phyloP scores from a whole-genome alignment of 768 basidiomycete genomes.

The Sarcomyxa edulis region DNA sequence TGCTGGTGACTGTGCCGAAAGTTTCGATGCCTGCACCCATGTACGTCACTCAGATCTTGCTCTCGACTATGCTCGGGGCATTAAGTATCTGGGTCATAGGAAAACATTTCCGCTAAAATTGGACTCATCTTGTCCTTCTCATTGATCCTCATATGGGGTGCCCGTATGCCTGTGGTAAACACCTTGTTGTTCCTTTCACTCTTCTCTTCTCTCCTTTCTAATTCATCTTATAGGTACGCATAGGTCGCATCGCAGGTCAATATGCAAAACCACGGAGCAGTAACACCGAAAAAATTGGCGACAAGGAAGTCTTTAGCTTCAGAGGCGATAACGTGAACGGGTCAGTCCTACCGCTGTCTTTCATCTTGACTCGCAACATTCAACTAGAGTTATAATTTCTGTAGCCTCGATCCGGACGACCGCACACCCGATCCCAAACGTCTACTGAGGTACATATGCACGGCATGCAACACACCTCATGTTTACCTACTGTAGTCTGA shows the following conservation, averaged over 20 bases:
- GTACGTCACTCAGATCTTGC: constrained; percentile 33
- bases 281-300: constrained; percentile 70
- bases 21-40: constrained; percentile 87
- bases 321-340: constrained; percentile 98
- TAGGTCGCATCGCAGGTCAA: constrained; percentile 93
- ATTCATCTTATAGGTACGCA: constrained; percentile 48
- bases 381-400: too few relatives aligned
- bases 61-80: constrained; percentile 11
- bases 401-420: constrained; percentile 65
- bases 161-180: constrained; percentile 86
- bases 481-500: background rate
- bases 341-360: constrained; percentile 30
- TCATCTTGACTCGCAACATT: constrained; percentile 9
- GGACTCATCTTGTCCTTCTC: constrained; percentile 93
- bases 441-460: constrained; percentile 56
- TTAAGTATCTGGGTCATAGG: too few relatives aligned
- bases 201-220: constrained; percentile 2
- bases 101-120: constrained; percentile 84
- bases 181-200: constrained; percentile 18
- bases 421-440: constrained; percentile 89
- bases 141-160: constrained; percentile 91
- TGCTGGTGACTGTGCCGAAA: constrained; percentile 97
- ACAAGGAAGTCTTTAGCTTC: constrained; percentile 79
- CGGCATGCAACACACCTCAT: background rate
- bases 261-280: constrained; percentile 94